Conservation (phyloP, 2,329 filamentous ascomycete genomes). For the Ceratocystis harringtonii region DNA sequence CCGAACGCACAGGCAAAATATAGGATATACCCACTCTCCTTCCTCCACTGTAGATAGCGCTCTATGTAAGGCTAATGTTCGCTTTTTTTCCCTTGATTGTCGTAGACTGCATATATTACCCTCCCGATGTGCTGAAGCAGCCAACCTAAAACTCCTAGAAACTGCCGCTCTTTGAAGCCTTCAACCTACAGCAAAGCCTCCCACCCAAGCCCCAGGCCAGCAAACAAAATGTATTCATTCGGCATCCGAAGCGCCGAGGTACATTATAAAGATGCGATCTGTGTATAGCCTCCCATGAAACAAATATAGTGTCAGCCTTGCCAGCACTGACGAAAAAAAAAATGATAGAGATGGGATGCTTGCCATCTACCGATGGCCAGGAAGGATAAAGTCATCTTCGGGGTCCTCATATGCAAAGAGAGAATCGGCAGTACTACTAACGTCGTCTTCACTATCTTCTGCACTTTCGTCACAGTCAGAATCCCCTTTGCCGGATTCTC, state of each 20-base stretch:
- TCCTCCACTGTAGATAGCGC: no score
- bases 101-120: no score
- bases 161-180: neutral
- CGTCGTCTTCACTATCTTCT: slow-evolving; percentile 32
- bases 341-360: neutral
- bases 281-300: neutral
- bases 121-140: no score
- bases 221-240: neutral
- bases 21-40: no score
- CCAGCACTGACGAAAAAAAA: neutral
- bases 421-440: slow-evolving; percentile 26
- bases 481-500: neutral
- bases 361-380: slow-evolving; percentile 33
- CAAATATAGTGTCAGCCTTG: neutral
- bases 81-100: no score
- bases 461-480: slow-evolving; percentile 21
- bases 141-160: no score
- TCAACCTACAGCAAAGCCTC: neutral
- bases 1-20: no score
- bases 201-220: neutral
- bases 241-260: neutral
- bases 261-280: neutral
- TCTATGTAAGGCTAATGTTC: no score
- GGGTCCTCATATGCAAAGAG: slow-evolving; percentile 31
- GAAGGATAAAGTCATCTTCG: slow-evolving; percentile 35